Evolutionary conservation across 1,284 basidiomycete genomes (phyloP).

Genomic region (Tranzscheliella williamsii): DNA sequence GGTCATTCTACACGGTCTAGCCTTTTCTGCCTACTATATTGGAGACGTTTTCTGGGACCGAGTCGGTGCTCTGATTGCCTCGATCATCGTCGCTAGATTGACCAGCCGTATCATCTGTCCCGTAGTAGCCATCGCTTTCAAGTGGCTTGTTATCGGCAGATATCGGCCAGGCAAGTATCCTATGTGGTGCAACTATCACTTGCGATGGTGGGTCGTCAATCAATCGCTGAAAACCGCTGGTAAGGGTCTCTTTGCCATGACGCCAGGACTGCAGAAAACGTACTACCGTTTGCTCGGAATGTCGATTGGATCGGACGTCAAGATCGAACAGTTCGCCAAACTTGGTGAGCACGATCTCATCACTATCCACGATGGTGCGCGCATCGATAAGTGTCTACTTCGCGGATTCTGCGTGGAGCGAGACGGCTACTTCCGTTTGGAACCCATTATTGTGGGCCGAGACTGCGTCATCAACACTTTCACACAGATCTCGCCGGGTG

Average conservation of each 20-base stretch:
- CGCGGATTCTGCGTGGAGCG: constrained; percentile 61
- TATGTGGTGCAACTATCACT: constrained; percentile 61
- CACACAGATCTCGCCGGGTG: constrained; percentile 60
- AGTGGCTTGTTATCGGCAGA: constrained; percentile 60
- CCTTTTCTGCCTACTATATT: constrained; percentile 60
- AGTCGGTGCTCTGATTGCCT: constrained; percentile 56
- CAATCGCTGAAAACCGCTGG: constrained; percentile 59
- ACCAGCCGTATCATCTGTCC: constrained; percentile 61
- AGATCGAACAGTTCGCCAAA: constrained; percentile 56
- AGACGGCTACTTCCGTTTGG: constrained; percentile 59
- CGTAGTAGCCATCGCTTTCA: constrained; percentile 59
- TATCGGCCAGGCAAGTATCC: constrained; percentile 60
- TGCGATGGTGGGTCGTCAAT: constrained; percentile 61
- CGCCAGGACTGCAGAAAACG: constrained; percentile 50
- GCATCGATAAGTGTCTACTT: constrained; percentile 58
- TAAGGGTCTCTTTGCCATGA: constrained; percentile 58
- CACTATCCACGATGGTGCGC: constrained; percentile 59
- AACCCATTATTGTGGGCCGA: constrained; percentile 59
- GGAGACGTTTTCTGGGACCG: constrained; percentile 60
- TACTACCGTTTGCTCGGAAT: constrained; percentile 60
- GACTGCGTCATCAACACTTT: constrained; percentile 61
- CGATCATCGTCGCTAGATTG: constrained; percentile 55
- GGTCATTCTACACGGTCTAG: constrained; percentile 59
- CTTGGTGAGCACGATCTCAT: constrained; percentile 59
- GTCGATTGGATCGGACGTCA: constrained; percentile 57